A percentile compares a stretch with the other conserved stretches of the same genome.
Evolutionary conservation across 495 filamentous ascomycete species (phyloP).

Genomic region (Neurospora sp.): DNA sequence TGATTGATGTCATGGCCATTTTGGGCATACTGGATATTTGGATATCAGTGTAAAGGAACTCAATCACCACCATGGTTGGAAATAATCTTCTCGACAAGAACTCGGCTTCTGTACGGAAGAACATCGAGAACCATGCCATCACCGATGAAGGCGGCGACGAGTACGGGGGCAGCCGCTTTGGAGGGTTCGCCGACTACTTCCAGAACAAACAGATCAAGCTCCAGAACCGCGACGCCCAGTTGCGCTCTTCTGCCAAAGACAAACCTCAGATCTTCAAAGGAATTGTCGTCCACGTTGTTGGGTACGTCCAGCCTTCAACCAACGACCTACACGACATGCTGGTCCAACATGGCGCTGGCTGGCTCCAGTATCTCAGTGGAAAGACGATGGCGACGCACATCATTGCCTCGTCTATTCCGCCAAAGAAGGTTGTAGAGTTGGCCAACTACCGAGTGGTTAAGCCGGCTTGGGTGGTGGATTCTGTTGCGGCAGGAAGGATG

Average conservation of each 20-base stretch:
- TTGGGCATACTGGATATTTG: background rate
- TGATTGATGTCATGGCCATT: background rate
- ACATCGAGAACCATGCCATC: constrained; percentile 62
- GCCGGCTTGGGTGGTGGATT: constrained; percentile 93
- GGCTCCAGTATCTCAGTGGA: constrained; percentile 87
- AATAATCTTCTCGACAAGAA: constrained; percentile 52
- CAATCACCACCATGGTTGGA: constrained; percentile 59
- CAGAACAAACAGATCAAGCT: constrained; percentile 91
- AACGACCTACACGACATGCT: constrained; percentile 61
- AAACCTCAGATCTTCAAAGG: constrained; percentile 82
- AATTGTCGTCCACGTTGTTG: constrained; percentile 80
- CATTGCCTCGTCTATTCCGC: constrained; percentile 79
- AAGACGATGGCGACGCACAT: constrained; percentile 94
- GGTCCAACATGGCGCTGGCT: constrained; percentile 82
- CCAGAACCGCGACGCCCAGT: constrained; percentile 79
- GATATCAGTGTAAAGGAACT: background rate
- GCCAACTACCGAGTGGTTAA: constrained; percentile 81
- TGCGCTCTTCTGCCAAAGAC: constrained; percentile 52
- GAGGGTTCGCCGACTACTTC: constrained; percentile 83
- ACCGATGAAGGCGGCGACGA: constrained; percentile 72
- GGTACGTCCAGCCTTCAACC: constrained; percentile 65
- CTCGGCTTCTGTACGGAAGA: constrained; percentile 68
- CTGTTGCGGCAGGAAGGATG: constrained; percentile 65
- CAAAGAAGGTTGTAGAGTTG: constrained; percentile 86
- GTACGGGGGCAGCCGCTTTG: constrained; percentile 78